phyloP scores from a whole-genome alignment of 139 green algal species.

The Tetraselmis chui region DNA sequence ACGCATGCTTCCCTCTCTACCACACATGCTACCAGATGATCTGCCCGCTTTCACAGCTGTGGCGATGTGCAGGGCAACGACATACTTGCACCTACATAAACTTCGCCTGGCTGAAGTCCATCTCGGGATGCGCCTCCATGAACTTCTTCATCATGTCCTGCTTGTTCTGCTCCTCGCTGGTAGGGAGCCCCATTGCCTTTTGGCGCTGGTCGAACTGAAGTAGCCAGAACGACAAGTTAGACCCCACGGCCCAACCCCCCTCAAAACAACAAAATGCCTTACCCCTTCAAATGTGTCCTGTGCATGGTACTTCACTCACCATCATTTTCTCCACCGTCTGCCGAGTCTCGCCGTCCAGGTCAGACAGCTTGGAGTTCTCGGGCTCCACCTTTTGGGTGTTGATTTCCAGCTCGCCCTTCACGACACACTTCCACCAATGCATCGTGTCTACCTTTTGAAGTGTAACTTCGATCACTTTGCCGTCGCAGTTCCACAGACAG shows the following conservation, averaged over 20 bases:
- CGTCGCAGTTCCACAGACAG: slow-evolving; percentile 76
- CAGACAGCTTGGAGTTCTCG: slow-evolving; percentile 88
- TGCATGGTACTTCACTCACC: slow-evolving; percentile 18
- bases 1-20: no score
- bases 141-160: slow-evolving; percentile 94
- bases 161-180: slow-evolving; percentile 86
- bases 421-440: slow-evolving; percentile 86
- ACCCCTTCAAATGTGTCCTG: background rate
- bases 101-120: slow-evolving; percentile 93
- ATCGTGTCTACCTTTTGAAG: slow-evolving; percentile 83
- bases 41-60: no score
- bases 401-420: slow-evolving; percentile 78
- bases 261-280: background rate
- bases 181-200: slow-evolving; percentile 89
- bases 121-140: slow-evolving; percentile 90
- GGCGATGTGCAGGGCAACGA: no score
- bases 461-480: slow-evolving; percentile 61
- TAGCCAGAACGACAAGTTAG: no score
- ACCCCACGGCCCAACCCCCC: no score
- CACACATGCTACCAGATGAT: background rate
- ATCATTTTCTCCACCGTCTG: slow-evolving; percentile 91
- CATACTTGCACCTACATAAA: slow-evolving; percentile 52
- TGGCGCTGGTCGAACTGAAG: slow-evolving; percentile 95
- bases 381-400: slow-evolving; percentile 89
- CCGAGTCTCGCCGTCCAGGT: slow-evolving; percentile 90